phyloP scores from a whole-genome alignment of 1,284 basidiomycete genomes.

The Rhodotorula mucilaginosa region DNA sequence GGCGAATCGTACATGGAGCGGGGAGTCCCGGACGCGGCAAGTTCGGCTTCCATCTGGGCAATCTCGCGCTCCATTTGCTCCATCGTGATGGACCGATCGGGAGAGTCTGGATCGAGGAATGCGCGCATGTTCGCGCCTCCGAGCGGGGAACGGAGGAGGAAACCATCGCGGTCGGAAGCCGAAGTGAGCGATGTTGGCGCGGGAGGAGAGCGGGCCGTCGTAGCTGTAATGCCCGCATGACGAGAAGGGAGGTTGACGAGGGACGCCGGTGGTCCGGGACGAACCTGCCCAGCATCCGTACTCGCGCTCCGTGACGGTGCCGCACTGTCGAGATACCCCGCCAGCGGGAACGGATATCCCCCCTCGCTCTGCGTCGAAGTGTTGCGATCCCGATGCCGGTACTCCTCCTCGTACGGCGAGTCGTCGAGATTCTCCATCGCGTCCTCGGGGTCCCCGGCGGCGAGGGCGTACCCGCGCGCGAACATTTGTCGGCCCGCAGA shows the following conservation, averaged over 20 bases:
- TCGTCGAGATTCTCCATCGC: neutral
- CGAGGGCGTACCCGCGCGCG: neutral
- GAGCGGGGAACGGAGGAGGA: neutral
- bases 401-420: neutral
- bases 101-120: neutral
- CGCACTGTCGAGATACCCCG: conserved; percentile 16
- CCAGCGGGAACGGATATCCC: conserved; percentile 19
- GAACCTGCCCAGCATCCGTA: neutral
- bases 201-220: neutral
- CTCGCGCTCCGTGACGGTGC: neutral
- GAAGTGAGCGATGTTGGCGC: neutral
- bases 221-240: neutral
- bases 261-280: neutral
- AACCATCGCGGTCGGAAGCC: neutral
- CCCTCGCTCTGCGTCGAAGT: neutral
- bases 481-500: neutral
- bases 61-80: conserved; percentile 40
- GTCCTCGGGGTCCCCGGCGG: neutral
- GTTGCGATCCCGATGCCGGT: neutral
- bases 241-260: neutral
- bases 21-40: conserved; percentile 4
- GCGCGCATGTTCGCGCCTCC: neutral
- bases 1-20: conserved; percentile 8
- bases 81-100: conserved; percentile 17
- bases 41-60: conserved; percentile 31